These are phyloP conservation scores for Neopestalotiopsis clavispora DNA, from an alignment of 2,329 filamentous ascomycete genomes.

Conservation along the genomic window DNA sequence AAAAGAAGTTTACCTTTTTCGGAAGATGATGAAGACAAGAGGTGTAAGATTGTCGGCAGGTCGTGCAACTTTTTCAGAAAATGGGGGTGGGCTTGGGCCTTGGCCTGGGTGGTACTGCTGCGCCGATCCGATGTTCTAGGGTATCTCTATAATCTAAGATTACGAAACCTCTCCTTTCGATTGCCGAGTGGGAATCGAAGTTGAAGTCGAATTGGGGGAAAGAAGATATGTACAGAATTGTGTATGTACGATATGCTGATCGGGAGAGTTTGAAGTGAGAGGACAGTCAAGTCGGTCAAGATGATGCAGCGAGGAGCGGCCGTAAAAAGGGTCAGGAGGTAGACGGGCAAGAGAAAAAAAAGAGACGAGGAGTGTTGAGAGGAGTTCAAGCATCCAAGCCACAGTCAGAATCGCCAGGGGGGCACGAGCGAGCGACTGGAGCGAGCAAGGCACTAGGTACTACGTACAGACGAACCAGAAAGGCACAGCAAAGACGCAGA, in stretches of 20 bases:
- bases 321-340: neutral
- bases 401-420: neutral
- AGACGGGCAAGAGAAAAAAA: neutral
- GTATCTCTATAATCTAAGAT: slow-evolving; percentile 1
- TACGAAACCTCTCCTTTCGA: neutral
- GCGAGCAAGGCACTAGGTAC: neutral
- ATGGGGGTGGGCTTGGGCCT: neutral
- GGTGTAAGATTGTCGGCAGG: neutral
- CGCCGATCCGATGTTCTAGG: neutral
- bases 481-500: neutral
- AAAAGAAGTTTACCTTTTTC: neutral
- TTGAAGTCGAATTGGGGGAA: neutral
- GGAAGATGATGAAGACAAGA: neutral
- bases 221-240: neutral
- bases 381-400: neutral
- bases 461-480: neutral
- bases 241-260: slow-evolving; percentile 1
- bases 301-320: neutral
- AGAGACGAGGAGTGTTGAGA: neutral
- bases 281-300: neutral
- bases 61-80: slow-evolving; percentile 1
- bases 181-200: neutral
- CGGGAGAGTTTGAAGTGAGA: neutral
- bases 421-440: neutral
- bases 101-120: neutral